phyloP scores from a whole-genome alignment of 2,329 filamentous ascomycete genomes.

The Trichoderma oligosporum region DNA sequence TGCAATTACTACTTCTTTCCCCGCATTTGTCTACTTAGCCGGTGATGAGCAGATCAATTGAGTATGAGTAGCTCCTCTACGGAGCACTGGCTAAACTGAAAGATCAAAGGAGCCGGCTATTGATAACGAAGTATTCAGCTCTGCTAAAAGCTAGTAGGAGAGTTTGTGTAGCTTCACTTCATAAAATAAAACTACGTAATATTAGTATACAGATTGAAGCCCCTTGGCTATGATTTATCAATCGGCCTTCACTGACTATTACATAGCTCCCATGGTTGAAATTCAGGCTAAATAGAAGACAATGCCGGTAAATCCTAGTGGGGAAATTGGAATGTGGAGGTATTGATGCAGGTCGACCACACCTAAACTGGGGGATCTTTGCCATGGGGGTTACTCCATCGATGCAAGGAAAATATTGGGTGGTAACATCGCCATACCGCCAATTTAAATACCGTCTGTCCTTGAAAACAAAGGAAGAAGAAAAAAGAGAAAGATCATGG shows the following conservation, averaged over 20 bases:
- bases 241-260: not conserved
- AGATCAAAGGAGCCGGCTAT: constrained; percentile 2
- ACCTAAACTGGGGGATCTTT: not conserved
- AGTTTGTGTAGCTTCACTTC: not conserved
- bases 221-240: not conserved
- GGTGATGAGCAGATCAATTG: not conserved
- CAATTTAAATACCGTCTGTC: constrained; percentile 7
- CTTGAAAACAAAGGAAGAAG: not conserved
- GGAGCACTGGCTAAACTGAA: constrained; percentile 9
- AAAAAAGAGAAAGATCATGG: not conserved
- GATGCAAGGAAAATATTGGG: not conserved
- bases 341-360: constrained; percentile 7
- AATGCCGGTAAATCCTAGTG: constrained; percentile 6
- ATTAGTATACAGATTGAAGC: not conserved
- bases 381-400: not conserved
- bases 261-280: not conserved
- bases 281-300: constrained; percentile 14
- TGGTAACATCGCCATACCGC: constrained; percentile 9
- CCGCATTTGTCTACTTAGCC: constrained; percentile 16
- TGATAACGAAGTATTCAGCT: not conserved
- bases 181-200: not conserved
- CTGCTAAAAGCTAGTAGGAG: not conserved
- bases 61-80: not conserved
- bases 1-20: not conserved
- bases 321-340: constrained; percentile 1